Evolutionary conservation across 1,284 basidiomycete genomes (phyloP), one percentile per base, ranked within the genome.

Genomic region (Leccinum cinnamomeum): DNA sequence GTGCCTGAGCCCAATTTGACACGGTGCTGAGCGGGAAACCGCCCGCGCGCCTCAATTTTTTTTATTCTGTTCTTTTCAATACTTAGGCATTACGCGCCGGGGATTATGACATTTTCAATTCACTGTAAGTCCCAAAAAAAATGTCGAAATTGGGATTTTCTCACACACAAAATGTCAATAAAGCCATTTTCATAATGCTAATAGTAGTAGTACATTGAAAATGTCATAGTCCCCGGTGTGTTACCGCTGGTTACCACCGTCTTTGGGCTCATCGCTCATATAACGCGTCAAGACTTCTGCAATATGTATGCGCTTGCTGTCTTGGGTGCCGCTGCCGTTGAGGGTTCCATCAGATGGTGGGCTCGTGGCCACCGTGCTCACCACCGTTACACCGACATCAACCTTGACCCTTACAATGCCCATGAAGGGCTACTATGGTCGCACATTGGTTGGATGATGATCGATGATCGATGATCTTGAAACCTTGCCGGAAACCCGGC

Each of bases 351-450:
- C 14, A 23, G 48, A 50, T 50, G 48, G 48, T 50, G 48, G 48
- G 48, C 48, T 25, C 48, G 48, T 25, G 48, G 48, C 14, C 48
- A 50, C 48, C 48, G 48, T 50, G 48, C 48, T 50, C 48, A 25
- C 7, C 48, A 50, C 14, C 48, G 48, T 50, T 50, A 50, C 23
- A 97, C 94, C 73, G 95, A 97, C 79, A 97, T 95, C 70, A 91
- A 95, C 62, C 89, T 97, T 64, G 94, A 97, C 79, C 95, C 94
- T 1, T 97, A 97, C 81, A 91, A 91, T 65, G 94, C 95, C 3
- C 90, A 94, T 78, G 86, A 89, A 72, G 95, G 95, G 25, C 82
- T 92, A 67, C 81, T 81, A 65, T 89, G 85, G 81, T 87, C 91
- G 1, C 95, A 97, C 73, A 81, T 96, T 65, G 94, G 94, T 53